These are phyloP conservation scores for Suillus subaureus DNA, from an alignment of 768 basidiomycete genomes.

Conservation along the genomic window DNA sequence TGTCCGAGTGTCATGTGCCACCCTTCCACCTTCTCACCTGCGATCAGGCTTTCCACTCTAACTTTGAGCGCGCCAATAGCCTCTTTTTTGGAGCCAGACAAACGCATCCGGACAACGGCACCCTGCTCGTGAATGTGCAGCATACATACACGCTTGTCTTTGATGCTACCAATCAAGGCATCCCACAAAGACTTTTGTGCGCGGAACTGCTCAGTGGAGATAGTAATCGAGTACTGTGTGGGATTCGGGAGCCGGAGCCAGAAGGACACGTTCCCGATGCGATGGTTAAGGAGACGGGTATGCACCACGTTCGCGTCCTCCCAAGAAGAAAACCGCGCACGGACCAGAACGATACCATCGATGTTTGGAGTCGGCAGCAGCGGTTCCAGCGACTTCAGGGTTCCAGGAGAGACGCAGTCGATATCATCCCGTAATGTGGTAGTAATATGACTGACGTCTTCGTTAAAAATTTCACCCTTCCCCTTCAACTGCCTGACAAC, in stretches of 20 bases:
- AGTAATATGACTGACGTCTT: constrained; percentile 20
- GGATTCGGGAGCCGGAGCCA: constrained; percentile 49
- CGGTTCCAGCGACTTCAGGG: constrained; percentile 30
- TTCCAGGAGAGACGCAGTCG: constrained; percentile 17
- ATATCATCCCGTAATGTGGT: constrained; percentile 29
- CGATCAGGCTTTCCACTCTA: constrained; percentile 54
- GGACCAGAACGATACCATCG: constrained; percentile 38
- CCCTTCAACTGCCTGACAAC: constrained; percentile 27
- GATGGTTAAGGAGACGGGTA: constrained; percentile 36
- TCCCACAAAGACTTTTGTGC: constrained; percentile 56
- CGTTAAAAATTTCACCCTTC: constrained; percentile 23
- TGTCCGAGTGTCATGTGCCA: constrained; percentile 52
- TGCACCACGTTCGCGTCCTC: constrained; percentile 47
- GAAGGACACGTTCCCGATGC: constrained; percentile 33
- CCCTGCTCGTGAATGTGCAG: constrained; percentile 31
- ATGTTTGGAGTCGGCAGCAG: constrained; percentile 18
- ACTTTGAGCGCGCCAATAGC: constrained; percentile 60
- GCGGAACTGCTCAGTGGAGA: constrained; percentile 50
- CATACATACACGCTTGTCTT: constrained; percentile 39
- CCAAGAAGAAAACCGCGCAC: constrained; percentile 51
- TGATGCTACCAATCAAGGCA: constrained; percentile 37
- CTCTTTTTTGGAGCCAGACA: constrained; percentile 55
- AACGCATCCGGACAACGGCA: constrained; percentile 39
- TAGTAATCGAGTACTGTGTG: constrained; percentile 50
- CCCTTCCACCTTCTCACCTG: constrained; percentile 49